Evolutionary conservation across 2,329 filamentous ascomycete species (phyloP), one percentile per base, ranked within the genome.

Genomic region (Fusarium algeriense): DNA sequence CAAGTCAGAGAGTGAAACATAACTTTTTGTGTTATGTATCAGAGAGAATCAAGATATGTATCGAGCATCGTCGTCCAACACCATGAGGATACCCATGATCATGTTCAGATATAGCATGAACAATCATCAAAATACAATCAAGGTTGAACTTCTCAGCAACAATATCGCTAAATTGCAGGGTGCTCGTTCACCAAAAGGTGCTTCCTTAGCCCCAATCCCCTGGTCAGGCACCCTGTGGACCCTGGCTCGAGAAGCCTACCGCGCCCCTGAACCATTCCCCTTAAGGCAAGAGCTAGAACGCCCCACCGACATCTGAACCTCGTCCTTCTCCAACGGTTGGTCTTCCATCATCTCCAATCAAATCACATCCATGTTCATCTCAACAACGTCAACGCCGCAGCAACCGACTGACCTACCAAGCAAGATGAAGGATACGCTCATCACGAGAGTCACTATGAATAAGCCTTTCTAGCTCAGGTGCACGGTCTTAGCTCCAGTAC

Each of bases 181-280:
- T 64, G 69, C 61, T 64, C 38, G 43, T 46, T 60, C 45, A 35
- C 57, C 57, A 52, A 55, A 63, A 50, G 17, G 34, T 43, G 64
- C 45, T 52, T 63, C 53, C 53, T 67, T 69, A 61, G 67, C 56
- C 43, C 59, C 60, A 44, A 63, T 14, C 19, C 58, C 67, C 70
- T 64, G 53, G 40, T 59, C 46, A 30, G 44, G 37, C 38, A 56
- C 61, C 60, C 48, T 26, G 26, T 26, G 41, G 37, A 43, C 34
- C 55, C 64, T 69, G 26, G 64, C 26, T 50, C 38, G n/a, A 56
- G 38, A 30, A 32, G 45, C 46, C 40, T 49, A 30, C 37, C 30
- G 38, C 26, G n/a, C 73, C 73, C 73, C 73, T 75, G 73, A 69
- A 46, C 73, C 60, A 73, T 73, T 35, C 73, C 60, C 8, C 15